Percentiles rank a stretch among this genome's conserved stretches.
These are phyloP conservation scores for Syzygium aromaticum DNA, from an alignment of 345 rosid species.

Conservation along the genomic window DNA sequence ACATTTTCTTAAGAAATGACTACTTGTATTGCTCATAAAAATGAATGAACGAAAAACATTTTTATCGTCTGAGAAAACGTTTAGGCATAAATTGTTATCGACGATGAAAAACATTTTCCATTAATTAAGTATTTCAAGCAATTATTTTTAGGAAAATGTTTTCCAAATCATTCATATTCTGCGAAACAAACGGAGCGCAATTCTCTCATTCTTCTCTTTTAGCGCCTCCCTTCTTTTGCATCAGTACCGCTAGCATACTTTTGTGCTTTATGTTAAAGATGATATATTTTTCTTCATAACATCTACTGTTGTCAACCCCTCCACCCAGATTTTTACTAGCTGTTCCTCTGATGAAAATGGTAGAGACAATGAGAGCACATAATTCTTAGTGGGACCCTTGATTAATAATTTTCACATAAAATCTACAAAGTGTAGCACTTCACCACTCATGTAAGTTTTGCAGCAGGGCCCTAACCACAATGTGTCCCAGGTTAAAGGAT, in stretches of 20 bases:
- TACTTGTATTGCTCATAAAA: too few species aligned
- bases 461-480: neutral
- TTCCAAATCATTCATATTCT: too few species aligned
- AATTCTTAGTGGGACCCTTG: neutral
- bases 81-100: too few species aligned
- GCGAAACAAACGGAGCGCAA: too few species aligned
- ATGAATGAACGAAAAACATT: too few species aligned
- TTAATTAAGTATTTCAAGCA: too few species aligned
- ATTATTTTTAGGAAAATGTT: too few species aligned
- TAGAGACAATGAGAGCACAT: neutral
- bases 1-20: too few species aligned
- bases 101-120: too few species aligned
- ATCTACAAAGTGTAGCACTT: neutral
- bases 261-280: neutral
- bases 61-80: too few species aligned
- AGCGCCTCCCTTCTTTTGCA: neutral
- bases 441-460: neutral
- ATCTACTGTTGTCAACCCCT: neutral
- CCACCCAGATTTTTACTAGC: neutral
- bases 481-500: neutral
- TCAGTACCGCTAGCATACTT: neutral
- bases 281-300: neutral
- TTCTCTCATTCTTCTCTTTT: neutral
- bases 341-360: neutral
- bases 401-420: neutral